phyloP scores from a whole-genome alignment of 2,329 filamentous ascomycete genomes.

The Ascocoryne sarcoides region DNA sequence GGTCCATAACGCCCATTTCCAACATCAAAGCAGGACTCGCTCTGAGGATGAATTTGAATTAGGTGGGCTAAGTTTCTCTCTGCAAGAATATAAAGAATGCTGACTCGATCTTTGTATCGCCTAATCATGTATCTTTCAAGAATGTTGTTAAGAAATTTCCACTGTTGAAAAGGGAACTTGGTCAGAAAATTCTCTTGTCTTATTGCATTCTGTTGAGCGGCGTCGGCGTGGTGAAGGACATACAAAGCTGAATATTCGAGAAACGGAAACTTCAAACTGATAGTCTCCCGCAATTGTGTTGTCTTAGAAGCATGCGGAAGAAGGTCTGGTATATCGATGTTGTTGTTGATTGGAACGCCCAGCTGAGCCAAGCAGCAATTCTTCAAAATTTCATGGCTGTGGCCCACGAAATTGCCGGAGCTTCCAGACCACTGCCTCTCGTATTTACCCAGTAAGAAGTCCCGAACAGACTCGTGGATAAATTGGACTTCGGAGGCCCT shows the following conservation, averaged over 20 bases:
- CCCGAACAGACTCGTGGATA: constrained; percentile 33
- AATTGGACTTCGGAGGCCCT: constrained; percentile 31
- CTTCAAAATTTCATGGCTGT: constrained; percentile 20
- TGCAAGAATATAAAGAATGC: constrained; percentile 31
- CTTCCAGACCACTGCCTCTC: constrained; percentile 10
- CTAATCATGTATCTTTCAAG: constrained; percentile 24
- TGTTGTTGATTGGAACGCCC: constrained; percentile 8
- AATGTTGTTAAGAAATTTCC: constrained; percentile 27
- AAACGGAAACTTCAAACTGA: constrained; percentile 33
- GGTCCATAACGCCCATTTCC: constrained; percentile 27
- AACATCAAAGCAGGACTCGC: constrained; percentile 15
- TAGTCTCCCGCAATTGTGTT: constrained; percentile 16
- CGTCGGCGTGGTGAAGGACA: constrained; percentile 34
- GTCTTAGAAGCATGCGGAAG: constrained; percentile 6
- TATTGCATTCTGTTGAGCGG: constrained; percentile 26
- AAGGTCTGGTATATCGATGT: constrained; percentile 8
- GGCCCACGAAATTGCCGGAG: constrained; percentile 15
- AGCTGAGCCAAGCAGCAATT: constrained; percentile 20
- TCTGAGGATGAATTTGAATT: constrained; percentile 24
- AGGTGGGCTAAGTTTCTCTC: constrained; percentile 22
- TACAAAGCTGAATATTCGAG: constrained; percentile 36
- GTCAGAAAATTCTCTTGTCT: constrained; percentile 30
- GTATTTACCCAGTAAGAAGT: constrained; percentile 33
- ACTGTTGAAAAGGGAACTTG: constrained; percentile 24
- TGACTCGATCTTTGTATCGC: constrained; percentile 21